Conservation (phyloP, 2,329 filamentous ascomycete species). For the Venturia effusa region DNA sequence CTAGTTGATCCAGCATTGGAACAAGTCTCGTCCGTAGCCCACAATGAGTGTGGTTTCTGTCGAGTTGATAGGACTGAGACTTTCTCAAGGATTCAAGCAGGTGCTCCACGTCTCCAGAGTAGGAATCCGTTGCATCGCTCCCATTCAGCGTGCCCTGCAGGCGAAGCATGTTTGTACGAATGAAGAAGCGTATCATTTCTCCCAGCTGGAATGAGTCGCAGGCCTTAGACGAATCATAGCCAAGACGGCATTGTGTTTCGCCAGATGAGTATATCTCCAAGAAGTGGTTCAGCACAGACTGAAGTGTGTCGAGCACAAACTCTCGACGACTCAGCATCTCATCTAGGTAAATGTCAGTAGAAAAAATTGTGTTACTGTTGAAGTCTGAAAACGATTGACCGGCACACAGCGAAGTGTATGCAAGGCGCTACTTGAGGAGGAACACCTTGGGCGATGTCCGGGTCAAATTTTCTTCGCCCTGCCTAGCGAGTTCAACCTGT, state of each 20-base stretch:
- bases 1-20: slow-evolving; percentile 55
- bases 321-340: slow-evolving; percentile 57
- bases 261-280: slow-evolving; percentile 56
- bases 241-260: slow-evolving; percentile 58
- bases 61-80: slow-evolving; percentile 62
- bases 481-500: not conserved
- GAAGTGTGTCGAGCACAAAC: slow-evolving; percentile 56
- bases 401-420: too few relatives aligned
- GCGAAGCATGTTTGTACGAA: slow-evolving; percentile 48
- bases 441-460: not conserved
- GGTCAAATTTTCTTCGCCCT: not conserved
- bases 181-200: slow-evolving; percentile 64
- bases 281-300: slow-evolving; percentile 60
- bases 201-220: slow-evolving; percentile 73
- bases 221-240: slow-evolving; percentile 60
- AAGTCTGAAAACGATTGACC: not conserved
- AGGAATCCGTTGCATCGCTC: slow-evolving; percentile 31
- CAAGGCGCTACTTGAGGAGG: not conserved
- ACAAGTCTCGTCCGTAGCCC: slow-evolving; percentile 55
- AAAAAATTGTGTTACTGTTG: not conserved
- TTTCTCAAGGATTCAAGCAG: slow-evolving; percentile 52
- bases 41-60: slow-evolving; percentile 63
- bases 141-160: slow-evolving; percentile 36
- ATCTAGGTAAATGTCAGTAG: slow-evolving; percentile 29
- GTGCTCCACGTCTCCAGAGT: slow-evolving; percentile 50